phyloP scores from a whole-genome alignment of 768 basidiomycete species.

The Calocybe cyanea region DNA sequence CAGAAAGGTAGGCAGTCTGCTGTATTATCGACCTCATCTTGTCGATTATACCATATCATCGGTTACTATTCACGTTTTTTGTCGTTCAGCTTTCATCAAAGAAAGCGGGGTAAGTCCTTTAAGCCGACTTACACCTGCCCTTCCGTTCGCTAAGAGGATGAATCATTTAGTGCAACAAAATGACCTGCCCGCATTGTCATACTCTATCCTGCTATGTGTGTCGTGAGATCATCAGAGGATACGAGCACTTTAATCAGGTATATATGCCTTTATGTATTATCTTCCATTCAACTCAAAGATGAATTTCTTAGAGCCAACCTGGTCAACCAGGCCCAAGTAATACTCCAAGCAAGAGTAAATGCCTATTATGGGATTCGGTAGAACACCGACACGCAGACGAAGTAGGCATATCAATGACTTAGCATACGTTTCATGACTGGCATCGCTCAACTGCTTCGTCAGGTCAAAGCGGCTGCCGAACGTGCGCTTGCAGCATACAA shows the following conservation, averaged over 20 bases:
- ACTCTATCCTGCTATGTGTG: slow-evolving; percentile 86
- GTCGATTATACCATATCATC: background rate
- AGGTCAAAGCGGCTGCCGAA: slow-evolving; percentile 71
- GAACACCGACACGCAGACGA: slow-evolving; percentile 66
- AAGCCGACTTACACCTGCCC: background rate
- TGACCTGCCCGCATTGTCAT: slow-evolving; percentile 70
- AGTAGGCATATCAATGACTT: slow-evolving; percentile 29
- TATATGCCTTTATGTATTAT: slow-evolving; percentile 12
- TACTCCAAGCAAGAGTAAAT: slow-evolving; percentile 37
- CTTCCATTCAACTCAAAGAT: slow-evolving; percentile 13
- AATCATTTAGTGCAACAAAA: slow-evolving; percentile 79
- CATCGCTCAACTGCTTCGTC: background rate
- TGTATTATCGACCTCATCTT: slow-evolving; percentile 1
- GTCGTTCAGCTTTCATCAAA: slow-evolving; percentile 68
- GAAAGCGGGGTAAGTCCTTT: slow-evolving; percentile 59
- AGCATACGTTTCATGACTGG: background rate
- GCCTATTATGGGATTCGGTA: slow-evolving; percentile 64
- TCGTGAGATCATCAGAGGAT: slow-evolving; percentile 64
- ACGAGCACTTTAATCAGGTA: slow-evolving; percentile 71
- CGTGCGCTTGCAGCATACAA: slow-evolving; percentile 62
- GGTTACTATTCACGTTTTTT: background rate
- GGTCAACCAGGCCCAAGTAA: slow-evolving; percentile 20
- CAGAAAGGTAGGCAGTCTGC: slow-evolving; percentile 67
- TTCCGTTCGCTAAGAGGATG: background rate
- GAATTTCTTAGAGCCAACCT: slow-evolving; percentile 2